phyloP scores from a whole-genome alignment of 75 land plant species.

The Azolla pinnata region DNA sequence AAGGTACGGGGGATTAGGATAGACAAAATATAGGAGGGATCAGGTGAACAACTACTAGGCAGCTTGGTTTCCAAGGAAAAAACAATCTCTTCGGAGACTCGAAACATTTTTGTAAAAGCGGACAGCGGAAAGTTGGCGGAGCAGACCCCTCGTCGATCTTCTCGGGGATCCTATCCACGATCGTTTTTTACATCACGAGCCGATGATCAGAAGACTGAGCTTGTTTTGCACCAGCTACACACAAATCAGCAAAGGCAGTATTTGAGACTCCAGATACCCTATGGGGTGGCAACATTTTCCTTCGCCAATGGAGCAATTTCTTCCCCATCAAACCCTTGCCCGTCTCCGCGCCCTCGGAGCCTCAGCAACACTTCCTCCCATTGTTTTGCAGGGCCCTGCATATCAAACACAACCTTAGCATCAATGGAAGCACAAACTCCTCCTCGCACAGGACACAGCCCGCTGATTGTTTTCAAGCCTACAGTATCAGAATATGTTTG shows the following conservation, averaged over 20 bases:
- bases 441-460: background rate
- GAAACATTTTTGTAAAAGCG: too few species aligned
- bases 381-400: slow-evolving; percentile 70
- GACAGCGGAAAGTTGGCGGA: too few species aligned
- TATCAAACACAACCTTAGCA: background rate
- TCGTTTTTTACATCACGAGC: too few species aligned
- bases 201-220: background rate
- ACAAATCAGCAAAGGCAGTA: background rate
- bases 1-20: too few species aligned
- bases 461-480: background rate
- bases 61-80: too few species aligned
- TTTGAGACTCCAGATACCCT: slow-evolving; percentile 11
- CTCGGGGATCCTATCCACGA: too few species aligned
- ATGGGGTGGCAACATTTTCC: slow-evolving; percentile 84
- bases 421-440: background rate
- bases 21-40: too few species aligned
- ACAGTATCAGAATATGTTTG: background rate
- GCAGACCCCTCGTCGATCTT: too few species aligned
- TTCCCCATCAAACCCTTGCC: slow-evolving; percentile 69
- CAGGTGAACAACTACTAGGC: too few species aligned
- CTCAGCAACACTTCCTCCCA: slow-evolving; percentile 73
- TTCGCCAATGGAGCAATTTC: slow-evolving; percentile 79
- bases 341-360: slow-evolving; percentile 51
- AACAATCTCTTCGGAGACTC: too few species aligned
- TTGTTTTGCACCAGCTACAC: background rate